Conservation (phyloP, 129 eudicot species). For the Heracleum sosnowskyi region DNA sequence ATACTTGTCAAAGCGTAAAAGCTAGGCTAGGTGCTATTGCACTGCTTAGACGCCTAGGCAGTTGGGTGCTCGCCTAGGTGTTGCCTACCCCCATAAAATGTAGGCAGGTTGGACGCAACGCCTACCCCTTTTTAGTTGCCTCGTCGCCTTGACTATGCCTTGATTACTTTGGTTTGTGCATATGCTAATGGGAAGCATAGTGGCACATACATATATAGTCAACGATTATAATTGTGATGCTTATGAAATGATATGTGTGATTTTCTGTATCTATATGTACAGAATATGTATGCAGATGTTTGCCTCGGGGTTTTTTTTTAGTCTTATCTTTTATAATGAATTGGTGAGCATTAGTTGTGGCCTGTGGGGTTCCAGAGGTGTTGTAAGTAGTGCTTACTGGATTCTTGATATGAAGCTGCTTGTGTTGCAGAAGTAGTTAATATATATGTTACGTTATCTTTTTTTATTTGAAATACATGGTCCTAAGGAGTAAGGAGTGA, state of each 20-base stretch:
- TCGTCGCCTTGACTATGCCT: no score
- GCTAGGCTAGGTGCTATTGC: not conserved
- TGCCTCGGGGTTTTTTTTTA: not conserved
- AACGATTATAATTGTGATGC: no score
- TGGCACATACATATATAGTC: no score
- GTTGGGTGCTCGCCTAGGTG: no score
- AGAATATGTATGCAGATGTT: not conserved
- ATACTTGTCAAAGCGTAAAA: not conserved
- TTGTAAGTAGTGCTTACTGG: not conserved
- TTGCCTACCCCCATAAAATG: no score
- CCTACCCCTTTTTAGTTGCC: no score
- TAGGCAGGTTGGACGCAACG: no score
- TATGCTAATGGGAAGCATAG: no score
- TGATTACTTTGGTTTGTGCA: no score
- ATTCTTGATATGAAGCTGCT: not conserved
- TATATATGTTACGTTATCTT: not conserved
- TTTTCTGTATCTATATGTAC: not conserved
- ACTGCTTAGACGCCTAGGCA: no score
- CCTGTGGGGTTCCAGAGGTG: not conserved
- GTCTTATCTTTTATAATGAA: not conserved
- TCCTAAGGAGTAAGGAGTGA: not conserved
- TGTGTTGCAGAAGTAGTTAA: not conserved
- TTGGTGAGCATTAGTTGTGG: not conserved
- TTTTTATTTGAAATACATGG: not conserved
- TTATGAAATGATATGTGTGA: not conserved